Evolutionary conservation across 345 rosid genomes (phyloP).

Genomic region (Linum lewisii): DNA sequence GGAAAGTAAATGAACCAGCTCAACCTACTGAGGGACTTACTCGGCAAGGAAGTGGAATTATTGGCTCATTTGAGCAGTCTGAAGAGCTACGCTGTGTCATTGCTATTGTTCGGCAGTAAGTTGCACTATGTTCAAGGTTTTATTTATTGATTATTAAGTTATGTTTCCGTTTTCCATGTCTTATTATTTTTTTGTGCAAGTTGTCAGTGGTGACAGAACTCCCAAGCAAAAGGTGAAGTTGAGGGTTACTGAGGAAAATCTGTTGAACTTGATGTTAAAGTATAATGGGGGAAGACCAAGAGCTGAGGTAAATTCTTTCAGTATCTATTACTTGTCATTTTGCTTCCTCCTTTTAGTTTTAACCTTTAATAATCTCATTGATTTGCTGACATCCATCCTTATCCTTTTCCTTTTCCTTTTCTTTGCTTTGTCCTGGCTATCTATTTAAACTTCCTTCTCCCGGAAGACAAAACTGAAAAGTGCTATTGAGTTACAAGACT

Average conservation of each 20-base stretch:
- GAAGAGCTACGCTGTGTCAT: conserved; percentile 99
- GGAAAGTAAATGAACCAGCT: conserved; percentile 83
- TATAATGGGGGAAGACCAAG: conserved; percentile 95
- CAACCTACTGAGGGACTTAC: conserved; percentile 78
- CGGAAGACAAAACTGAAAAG: conserved; percentile 94
- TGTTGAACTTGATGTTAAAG: conserved; percentile 88
- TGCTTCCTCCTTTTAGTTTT: conserved; percentile 6
- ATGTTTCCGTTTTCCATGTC: background rate
- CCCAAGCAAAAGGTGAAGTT: conserved; percentile 99
- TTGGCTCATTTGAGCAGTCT: conserved; percentile 85
- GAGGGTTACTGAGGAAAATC: conserved; percentile 94
- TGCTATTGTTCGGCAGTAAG: conserved; percentile 93
- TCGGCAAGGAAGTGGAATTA: conserved; percentile 95
- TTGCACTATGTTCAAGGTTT: conserved; percentile 12
- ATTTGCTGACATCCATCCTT: background rate
- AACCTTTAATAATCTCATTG: background rate
- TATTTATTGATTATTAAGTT: conserved; percentile 1
- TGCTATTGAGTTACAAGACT: conserved; percentile 94
- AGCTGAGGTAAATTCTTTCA: conserved; percentile 51
- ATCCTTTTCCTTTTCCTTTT: background rate
- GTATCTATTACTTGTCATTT: background rate
- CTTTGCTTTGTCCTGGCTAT: conserved; percentile 3
- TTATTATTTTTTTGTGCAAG: conserved; percentile 10
- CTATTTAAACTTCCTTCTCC: background rate
- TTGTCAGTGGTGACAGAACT: conserved; percentile 93